Percentiles rank a stretch among this genome's conserved stretches.
phyloP scores from a whole-genome alignment of 768 basidiomycete genomes.

The Aureoboletus auriporus region DNA sequence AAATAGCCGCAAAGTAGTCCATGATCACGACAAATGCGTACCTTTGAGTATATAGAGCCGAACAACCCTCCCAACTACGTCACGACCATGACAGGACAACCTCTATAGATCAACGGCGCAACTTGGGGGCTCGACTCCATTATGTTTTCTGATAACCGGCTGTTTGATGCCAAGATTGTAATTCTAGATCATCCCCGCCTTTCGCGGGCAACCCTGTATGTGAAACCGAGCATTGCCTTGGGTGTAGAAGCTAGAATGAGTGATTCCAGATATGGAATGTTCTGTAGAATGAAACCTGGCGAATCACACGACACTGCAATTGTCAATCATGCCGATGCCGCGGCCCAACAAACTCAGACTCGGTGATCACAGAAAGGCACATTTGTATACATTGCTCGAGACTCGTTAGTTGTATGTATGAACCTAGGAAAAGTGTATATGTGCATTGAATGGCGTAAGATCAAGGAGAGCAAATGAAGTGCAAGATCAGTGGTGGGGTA shows the following conservation, averaged over 20 bases:
- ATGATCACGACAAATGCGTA: constrained; percentile 31
- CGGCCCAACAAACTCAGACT: constrained; percentile 4
- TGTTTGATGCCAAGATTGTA: constrained; percentile 3
- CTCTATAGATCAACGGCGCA: constrained; percentile 7
- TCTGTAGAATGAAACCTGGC: constrained; percentile 20
- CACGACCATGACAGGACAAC: constrained; percentile 25
- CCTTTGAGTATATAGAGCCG: constrained; percentile 18
- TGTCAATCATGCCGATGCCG: constrained; percentile 16
- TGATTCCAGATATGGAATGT: constrained; percentile 25
- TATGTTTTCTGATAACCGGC: constrained; percentile 13
- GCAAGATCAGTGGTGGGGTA: constrained; percentile 22
- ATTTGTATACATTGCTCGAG: constrained; percentile 11
- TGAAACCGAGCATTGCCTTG: constrained; percentile 18
- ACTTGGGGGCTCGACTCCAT: constrained; percentile 4
- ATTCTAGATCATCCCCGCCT: constrained; percentile 7
- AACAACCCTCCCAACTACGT: constrained; percentile 21
- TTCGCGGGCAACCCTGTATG: constrained; percentile 3
- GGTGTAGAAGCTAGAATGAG: not conserved
- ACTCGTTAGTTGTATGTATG: constrained; percentile 3
- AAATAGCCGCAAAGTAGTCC: constrained; percentile 31
- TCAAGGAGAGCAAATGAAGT: constrained; percentile 11
- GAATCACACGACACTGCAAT: constrained; percentile 9
- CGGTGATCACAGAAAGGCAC: constrained; percentile 9
- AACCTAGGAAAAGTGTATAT: constrained; percentile 10
- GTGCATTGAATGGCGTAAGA: constrained; percentile 25